These are phyloP conservation scores for Penicillium brevicompactum DNA, from an alignment of 2,329 filamentous ascomycete genomes.

Conservation along the genomic window DNA sequence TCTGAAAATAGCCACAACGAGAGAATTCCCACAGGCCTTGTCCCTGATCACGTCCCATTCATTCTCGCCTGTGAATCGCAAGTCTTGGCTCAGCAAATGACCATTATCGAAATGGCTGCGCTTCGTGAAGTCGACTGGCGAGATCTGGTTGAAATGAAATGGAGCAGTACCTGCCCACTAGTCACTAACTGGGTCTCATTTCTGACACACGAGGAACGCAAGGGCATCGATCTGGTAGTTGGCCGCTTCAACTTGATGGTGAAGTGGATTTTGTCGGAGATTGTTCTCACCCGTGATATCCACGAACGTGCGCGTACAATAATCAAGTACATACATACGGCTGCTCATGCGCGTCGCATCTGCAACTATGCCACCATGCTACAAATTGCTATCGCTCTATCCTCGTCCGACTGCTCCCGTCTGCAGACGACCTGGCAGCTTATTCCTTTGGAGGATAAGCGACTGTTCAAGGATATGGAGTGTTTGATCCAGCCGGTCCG, in stretches of 20 bases:
- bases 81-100: slow-evolving; percentile 64
- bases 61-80: slow-evolving; percentile 65
- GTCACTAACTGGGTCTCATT: slow-evolving; percentile 65
- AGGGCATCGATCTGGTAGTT: slow-evolving; percentile 65
- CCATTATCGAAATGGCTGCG: slow-evolving; percentile 66
- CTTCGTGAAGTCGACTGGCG: slow-evolving; percentile 68
- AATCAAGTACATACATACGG: slow-evolving; percentile 66
- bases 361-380: slow-evolving; percentile 69
- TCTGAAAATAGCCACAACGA: slow-evolving; percentile 31
- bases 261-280: slow-evolving; percentile 67
- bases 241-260: slow-evolving; percentile 68
- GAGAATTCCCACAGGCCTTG: slow-evolving; percentile 11
- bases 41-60: slow-evolving; percentile 59
- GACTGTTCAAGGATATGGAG: slow-evolving; percentile 61
- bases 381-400: slow-evolving; percentile 64
- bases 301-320: slow-evolving; percentile 63
- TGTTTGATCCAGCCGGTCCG: slow-evolving; percentile 62
- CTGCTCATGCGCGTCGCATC: slow-evolving; percentile 58
- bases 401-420: slow-evolving; percentile 60
- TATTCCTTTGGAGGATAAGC: slow-evolving; percentile 56
- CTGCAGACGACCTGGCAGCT: slow-evolving; percentile 62
- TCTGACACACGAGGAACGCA: slow-evolving; percentile 55
- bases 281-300: slow-evolving; percentile 59
- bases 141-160: slow-evolving; percentile 65
- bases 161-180: slow-evolving; percentile 57